Base-by-base conservation (phyloP, 371 early-diverging fungal genomes). In the Syncephalastrum racemosum region DNA sequence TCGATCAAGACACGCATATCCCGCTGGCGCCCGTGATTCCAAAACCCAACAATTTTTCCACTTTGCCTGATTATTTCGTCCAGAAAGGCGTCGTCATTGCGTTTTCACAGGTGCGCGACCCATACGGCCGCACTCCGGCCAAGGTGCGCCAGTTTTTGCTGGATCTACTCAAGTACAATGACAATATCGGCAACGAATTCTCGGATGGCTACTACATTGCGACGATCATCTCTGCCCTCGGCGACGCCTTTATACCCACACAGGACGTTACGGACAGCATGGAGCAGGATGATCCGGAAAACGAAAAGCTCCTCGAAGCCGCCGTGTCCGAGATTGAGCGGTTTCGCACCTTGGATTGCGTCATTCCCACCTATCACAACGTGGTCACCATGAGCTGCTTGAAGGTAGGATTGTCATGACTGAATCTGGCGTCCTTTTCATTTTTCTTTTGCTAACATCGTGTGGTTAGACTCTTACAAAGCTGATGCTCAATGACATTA, bases 151-250 rank as follows among this genome's bases (percentile, higher is more conserved):
- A 82, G 20, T 81, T 91, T 47, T 56, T 98, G 44, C 54, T 93
- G 59, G 85, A 90, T 25, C 75, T 95, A 10, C 74, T 96, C 25
- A 80, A 84, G 42, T 92, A 88, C 71, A 96, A 96, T 67, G 96
- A 98, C 73, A 96, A 98, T 62, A 84, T 91, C 25, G 87, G 89
- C 41, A 97, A 97, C 61, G 73, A 81, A 70, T 93, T 82, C 56
- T 87, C 94, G 1, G 97, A 97, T 58, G 78, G 85, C 51, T 90
- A 89, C 53, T 95, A 89, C 50, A 68, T 95, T 39, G 73, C 89
- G 10, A 74, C 84, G 0, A 61, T 95, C 24, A 83, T 95, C 20
- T 79, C 81, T 4, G 80, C 92, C 1, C 68, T 94, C 16, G 89
- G 87, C 4, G 82, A 91, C 63, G 67, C 90, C 0, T 68, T 91